Conservation (phyloP, 106 monocot species). For the Hemerocallis citrina region DNA sequence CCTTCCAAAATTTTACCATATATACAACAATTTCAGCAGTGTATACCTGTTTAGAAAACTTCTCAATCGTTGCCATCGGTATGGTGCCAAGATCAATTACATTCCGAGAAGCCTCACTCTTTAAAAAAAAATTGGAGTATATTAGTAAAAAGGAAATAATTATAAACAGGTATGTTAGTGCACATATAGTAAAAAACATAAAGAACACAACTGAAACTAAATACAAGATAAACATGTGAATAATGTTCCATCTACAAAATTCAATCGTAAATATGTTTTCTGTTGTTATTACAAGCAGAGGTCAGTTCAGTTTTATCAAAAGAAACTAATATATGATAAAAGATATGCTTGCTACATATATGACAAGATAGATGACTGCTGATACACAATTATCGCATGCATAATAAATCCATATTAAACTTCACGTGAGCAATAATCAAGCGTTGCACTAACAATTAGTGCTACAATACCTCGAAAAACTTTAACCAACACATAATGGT, state of each 20-base stretch:
- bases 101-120: slow-evolving; percentile 68
- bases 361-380: too few relatives aligned
- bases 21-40: not conserved
- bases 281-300: not conserved
- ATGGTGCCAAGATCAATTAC: slow-evolving; percentile 95
- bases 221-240: not conserved
- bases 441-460: too few relatives aligned
- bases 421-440: too few relatives aligned
- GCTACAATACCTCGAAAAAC: too few relatives aligned
- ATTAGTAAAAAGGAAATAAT: not conserved
- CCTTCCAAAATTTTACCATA: not conserved
- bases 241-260: not conserved
- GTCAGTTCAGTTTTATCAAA: not conserved
- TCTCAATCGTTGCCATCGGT: slow-evolving; percentile 86
- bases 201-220: not conserved
- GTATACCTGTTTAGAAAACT: slow-evolving; percentile 83
- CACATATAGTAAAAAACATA: slow-evolving; percentile 10
- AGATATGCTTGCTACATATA: too few relatives aligned
- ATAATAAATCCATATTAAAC: too few relatives aligned
- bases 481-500: too few relatives aligned
- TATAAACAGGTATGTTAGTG: not conserved
- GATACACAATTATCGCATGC: too few relatives aligned
- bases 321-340: not conserved
- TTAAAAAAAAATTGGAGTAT: slow-evolving; percentile 5
- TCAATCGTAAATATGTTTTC: not conserved